A percentile compares a stretch with the other conserved stretches of the same genome.
Evolutionary conservation across 768 basidiomycete species (phyloP).

Genomic region (Boletus bicolor): DNA sequence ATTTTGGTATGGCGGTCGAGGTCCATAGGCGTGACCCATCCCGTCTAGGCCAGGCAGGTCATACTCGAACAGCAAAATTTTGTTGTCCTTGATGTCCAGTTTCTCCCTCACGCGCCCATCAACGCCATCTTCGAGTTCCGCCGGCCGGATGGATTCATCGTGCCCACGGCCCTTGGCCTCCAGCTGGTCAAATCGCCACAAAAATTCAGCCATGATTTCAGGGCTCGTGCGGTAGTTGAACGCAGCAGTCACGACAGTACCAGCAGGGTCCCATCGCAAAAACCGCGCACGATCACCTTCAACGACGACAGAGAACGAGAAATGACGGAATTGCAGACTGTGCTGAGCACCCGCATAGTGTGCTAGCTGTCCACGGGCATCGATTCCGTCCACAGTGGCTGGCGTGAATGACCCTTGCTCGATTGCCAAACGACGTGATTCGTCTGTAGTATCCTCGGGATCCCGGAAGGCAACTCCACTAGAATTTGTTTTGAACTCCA

Average conservation of each 20-base stretch:
- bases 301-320: slow-evolving; percentile 31
- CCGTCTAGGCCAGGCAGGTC: neutral
- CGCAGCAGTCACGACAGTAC: neutral
- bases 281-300: slow-evolving; percentile 26
- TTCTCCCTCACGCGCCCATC: neutral
- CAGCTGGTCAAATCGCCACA: no score
- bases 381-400: neutral
- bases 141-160: neutral
- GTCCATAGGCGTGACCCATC: neutral
- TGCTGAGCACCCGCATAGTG: slow-evolving; percentile 23
- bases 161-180: neutral
- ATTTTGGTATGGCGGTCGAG: neutral
- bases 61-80: neutral
- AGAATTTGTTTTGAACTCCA: neutral
- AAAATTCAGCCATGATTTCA: no score
- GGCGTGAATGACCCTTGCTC: neutral
- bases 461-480: neutral
- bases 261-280: slow-evolving; percentile 34
- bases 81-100: neutral
- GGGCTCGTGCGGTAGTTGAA: neutral
- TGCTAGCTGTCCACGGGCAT: slow-evolving; percentile 21
- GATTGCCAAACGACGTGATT: neutral
- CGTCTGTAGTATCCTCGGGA: neutral
- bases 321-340: slow-evolving; percentile 30
- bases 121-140: neutral